Percentiles rank a stretch among this genome's conserved stretches.
Evolutionary conservation across 352 stramenopile genomes (phyloP).

Genomic region (Pythium aquatile): DNA sequence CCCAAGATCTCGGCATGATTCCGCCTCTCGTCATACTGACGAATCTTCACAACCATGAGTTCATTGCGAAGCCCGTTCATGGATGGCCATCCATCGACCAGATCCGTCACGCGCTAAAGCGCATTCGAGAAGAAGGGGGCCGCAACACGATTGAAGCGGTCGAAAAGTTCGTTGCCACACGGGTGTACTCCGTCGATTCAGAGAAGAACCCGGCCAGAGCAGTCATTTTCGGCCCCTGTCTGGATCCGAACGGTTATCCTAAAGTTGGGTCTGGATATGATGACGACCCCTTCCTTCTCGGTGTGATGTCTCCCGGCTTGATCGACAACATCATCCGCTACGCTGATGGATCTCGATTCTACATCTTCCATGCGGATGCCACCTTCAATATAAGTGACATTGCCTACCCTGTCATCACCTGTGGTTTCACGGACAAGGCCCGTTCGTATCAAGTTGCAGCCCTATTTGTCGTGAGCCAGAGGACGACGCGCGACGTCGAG

Average conservation of each 20-base stretch:
- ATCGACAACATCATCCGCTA: neutral
- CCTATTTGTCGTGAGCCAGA: neutral
- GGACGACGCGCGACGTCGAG: neutral
- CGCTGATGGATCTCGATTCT: neutral
- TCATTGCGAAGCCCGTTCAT: neutral
- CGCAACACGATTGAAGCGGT: neutral
- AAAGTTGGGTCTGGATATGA: neutral
- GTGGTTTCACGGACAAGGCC: neutral
- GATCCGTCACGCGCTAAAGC: constrained; percentile 1
- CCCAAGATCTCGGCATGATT: neutral
- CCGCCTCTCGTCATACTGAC: constrained; percentile 3
- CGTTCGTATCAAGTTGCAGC: neutral
- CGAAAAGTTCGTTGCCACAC: neutral
- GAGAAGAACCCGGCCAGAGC: neutral
- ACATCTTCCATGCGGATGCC: constrained; percentile 3
- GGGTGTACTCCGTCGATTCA: neutral
- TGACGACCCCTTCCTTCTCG: constrained; percentile 1
- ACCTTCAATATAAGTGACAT: constrained; percentile 4
- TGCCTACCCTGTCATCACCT: constrained; percentile 1
- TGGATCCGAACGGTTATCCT: neutral
- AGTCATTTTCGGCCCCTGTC: neutral
- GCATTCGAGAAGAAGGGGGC: neutral
- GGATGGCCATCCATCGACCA: constrained; percentile 1
- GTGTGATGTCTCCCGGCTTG: neutral
- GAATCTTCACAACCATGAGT: neutral